Percentiles rank a stretch among this genome's conserved stretches.
These are phyloP conservation scores for Aspergillus persii DNA, from an alignment of 2,329 filamentous ascomycete species.

Conservation along the genomic window DNA sequence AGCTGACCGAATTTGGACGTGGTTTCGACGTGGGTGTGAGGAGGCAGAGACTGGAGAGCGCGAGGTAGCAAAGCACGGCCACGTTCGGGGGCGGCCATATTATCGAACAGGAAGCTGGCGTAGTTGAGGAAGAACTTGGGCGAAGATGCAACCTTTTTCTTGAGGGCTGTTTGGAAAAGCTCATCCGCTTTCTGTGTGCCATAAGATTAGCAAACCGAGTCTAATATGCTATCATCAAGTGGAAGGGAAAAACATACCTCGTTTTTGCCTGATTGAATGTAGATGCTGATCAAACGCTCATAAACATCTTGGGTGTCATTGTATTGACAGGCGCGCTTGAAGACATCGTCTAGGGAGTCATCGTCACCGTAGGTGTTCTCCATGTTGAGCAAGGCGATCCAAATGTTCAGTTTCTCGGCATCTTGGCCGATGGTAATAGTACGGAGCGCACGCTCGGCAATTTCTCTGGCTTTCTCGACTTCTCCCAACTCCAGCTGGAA, in stretches of 20 bases:
- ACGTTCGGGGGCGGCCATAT: conserved; percentile 65
- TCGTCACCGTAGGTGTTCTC: conserved; percentile 88
- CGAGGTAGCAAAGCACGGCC: conserved; percentile 76
- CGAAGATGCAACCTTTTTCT: conserved; percentile 83
- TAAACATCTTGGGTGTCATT: conserved; percentile 90
- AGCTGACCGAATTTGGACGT: conserved; percentile 87
- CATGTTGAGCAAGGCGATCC: conserved; percentile 91
- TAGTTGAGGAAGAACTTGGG: conserved; percentile 91
- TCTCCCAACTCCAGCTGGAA: conserved; percentile 94
- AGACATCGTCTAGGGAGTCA: conserved; percentile 77
- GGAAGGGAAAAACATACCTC: conserved; percentile 57
- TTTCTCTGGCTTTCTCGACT: conserved; percentile 79
- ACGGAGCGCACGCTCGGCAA: conserved; percentile 84
- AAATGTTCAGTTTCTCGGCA: conserved; percentile 89
- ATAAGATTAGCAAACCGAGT: conserved; percentile 23
- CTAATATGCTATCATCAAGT: too few species aligned
- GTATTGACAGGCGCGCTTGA: conserved; percentile 89
- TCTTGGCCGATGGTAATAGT: conserved; percentile 91
- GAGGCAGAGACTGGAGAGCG: conserved; percentile 77
- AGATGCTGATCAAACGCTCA: conserved; percentile 87
- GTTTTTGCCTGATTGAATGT: conserved; percentile 84
- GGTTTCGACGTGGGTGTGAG: conserved; percentile 67
- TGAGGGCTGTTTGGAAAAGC: conserved; percentile 80
- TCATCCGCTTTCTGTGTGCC: conserved; percentile 72
- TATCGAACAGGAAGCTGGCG: conserved; percentile 84